Evolutionary conservation across 2,329 filamentous ascomycete genomes (phyloP), one percentile per base, ranked within the genome.

Genomic region (Thelonectria rubi): DNA sequence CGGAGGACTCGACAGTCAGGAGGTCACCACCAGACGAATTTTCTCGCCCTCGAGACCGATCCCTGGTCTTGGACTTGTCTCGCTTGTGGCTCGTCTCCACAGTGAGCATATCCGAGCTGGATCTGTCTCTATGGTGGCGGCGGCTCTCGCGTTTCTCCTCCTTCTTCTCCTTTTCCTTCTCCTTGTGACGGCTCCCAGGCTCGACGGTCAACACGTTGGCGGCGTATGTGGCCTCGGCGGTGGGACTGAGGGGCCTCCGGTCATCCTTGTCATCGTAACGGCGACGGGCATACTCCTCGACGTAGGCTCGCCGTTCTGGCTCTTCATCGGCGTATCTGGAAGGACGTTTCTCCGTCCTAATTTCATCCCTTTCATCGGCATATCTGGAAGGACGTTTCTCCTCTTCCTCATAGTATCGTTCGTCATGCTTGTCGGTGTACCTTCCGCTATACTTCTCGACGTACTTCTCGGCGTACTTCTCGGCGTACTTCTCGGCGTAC

Each of bases 121-220:
- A 65, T 45, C 65, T 72, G 50, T 76, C 74, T 30, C 73, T 70
- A 14, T 51, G 55, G 5, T 57, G 55, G 18, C 72, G 73, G 43
- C 74, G 71, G 51, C 45, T 24, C n/a, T 78, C 75, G 10, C 73
- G 72, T 53, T 73, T 74, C 40, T 76, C 45, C 20, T 47, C 26
- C n/a, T 47, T 21, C 20, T 30, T 47, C 10, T 47, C 45, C 11
- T 26, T 46, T 24, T 26, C 42, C 45, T 47, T 47, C 5, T 47
- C 76, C 54, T 76, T 71, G 20, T 76, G 76, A 50, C 75, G 72
- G 48, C 69, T 67, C 34, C 74, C 68, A 3, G 79, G 76, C 21
- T 82, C 82, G 24, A 80, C 80, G 0, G 77, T 78, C 53, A 84
- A 65, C 26, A 82, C 71, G 59, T 76, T 82, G 50, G 80, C 76